A percentile compares a stretch with the other conserved stretches of the same genome.
Conservation (phyloP, 2,329 filamentous ascomycete genomes). For the Nakataea oryzae region DNA sequence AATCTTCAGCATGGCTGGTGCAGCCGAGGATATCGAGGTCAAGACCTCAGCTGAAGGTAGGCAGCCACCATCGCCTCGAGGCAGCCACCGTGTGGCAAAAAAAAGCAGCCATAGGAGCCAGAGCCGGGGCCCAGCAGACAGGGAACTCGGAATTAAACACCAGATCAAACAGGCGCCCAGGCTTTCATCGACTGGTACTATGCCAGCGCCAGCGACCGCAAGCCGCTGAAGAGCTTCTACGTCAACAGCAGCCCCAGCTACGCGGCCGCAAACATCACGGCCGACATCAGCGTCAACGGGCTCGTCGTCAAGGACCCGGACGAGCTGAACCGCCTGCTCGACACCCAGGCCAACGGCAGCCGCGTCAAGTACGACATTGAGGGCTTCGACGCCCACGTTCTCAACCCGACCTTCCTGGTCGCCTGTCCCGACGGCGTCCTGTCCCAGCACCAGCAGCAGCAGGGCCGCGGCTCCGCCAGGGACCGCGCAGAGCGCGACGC, state of each 20-base stretch:
- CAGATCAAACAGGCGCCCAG: conserved; percentile 46
- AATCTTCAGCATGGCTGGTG: conserved; percentile 5
- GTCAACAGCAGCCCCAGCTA: conserved; percentile 45
- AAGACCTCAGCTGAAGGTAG: conserved; percentile 35
- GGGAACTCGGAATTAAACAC: conserved; percentile 6
- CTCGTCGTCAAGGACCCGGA: conserved; percentile 44
- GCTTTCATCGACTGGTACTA: conserved; percentile 69
- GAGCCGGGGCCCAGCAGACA: neutral
- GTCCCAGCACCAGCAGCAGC: conserved; percentile 13
- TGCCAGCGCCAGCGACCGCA: conserved; percentile 53
- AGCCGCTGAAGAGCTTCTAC: conserved; percentile 60
- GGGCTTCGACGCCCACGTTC: conserved; percentile 65
- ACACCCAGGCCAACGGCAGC: conserved; percentile 39
- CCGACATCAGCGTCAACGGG: conserved; percentile 74
- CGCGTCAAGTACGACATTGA: conserved; percentile 57
- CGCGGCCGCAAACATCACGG: conserved; percentile 34
- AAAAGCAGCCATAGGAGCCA: neutral
- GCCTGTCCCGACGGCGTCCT: conserved; percentile 39
- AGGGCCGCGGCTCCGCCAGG: conserved; percentile 1
- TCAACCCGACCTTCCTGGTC: conserved; percentile 57
- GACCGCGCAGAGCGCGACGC: conserved; percentile 29
- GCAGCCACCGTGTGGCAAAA: neutral
- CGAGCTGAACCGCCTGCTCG: conserved; percentile 59
- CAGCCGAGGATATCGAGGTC: conserved; percentile 28
- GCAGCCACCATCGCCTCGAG: conserved; percentile 4